Percentiles rank a stretch among this genome's conserved stretches.
Evolutionary conservation across 75 land plant genomes (phyloP).

Genomic region (Cupressus sempervirens): DNA sequence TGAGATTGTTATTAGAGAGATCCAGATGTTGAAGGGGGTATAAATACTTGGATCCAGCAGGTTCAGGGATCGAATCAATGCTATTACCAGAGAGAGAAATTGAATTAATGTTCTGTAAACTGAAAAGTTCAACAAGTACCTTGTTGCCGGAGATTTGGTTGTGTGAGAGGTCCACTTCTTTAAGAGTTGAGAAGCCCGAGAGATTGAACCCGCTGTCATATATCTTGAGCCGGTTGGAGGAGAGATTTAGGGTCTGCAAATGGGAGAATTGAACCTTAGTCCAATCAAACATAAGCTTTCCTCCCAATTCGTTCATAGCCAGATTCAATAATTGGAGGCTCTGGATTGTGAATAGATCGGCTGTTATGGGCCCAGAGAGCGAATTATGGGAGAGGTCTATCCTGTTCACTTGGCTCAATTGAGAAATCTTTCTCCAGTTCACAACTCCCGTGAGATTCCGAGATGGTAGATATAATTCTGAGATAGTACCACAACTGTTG

Average conservation of each 20-base stretch:
- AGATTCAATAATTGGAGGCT: background rate
- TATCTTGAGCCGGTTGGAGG: slow-evolving; percentile 38
- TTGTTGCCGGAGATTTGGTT: background rate
- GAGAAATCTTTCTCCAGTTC: slow-evolving; percentile 32
- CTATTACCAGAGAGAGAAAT: slow-evolving; percentile 17
- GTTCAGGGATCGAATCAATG: slow-evolving; percentile 17
- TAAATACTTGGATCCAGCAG: slow-evolving; percentile 16
- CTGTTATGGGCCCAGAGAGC: background rate
- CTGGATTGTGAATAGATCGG: background rate
- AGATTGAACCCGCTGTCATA: slow-evolving; percentile 18
- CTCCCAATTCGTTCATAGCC: slow-evolving; percentile 2
- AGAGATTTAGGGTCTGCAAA: slow-evolving; percentile 34
- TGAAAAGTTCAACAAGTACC: background rate
- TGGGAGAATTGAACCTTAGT: background rate
- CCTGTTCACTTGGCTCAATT: slow-evolving; percentile 24
- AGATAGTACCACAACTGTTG: background rate
- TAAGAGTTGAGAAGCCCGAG: slow-evolving; percentile 18
- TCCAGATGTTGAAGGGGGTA: slow-evolving; percentile 24
- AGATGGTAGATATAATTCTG: slow-evolving; percentile 10
- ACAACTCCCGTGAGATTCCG: slow-evolving; percentile 22
- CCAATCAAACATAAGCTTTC: background rate
- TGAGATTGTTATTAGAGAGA: slow-evolving; percentile 39
- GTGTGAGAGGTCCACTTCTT: slow-evolving; percentile 34
- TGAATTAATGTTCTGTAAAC: background rate
- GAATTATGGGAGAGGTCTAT: background rate